phyloP scores from a whole-genome alignment of 1,139 yeast genomes.

The Kodamaea suecica region DNA sequence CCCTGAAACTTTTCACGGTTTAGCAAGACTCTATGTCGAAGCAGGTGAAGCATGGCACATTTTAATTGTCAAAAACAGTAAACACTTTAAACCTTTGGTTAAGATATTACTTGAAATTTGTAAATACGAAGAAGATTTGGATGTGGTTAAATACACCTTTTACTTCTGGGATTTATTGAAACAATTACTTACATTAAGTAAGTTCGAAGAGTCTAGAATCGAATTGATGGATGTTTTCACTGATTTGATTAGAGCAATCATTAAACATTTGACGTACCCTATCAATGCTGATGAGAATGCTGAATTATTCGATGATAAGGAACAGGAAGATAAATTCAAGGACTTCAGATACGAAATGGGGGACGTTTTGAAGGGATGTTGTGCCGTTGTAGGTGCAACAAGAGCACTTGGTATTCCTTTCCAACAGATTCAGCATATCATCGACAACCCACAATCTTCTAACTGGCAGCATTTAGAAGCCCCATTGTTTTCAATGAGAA shows the following conservation, averaged over 20 bases:
- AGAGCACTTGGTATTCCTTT: conserved; percentile 65
- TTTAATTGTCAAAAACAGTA: conserved; percentile 71
- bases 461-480: conserved; percentile 91
- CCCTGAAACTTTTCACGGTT: conserved; percentile 66
- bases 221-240: conserved; percentile 60
- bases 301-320: conserved; percentile 56
- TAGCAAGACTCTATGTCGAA: conserved; percentile 78
- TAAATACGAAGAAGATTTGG: conserved; percentile 74
- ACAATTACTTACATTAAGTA: conserved; percentile 63
- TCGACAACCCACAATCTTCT: conserved; percentile 31
- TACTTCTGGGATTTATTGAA: conserved; percentile 87
- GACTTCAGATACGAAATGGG: conserved; percentile 97
- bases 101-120: conserved; percentile 62
- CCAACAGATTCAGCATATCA: conserved; percentile 43
- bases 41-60: conserved; percentile 98
- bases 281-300: conserved; percentile 37
- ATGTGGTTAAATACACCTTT: conserved; percentile 85
- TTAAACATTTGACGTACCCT: conserved; percentile 77
- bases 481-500: conserved; percentile 81
- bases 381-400: conserved; percentile 80
- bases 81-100: conserved; percentile 71
- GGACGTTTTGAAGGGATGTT: conserved; percentile 91
- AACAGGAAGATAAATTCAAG: conserved; percentile 88
- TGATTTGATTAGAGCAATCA: conserved; percentile 63
- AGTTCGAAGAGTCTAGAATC: conserved; percentile 58